Conservation (phyloP, 495 filamentous ascomycete genomes). For the Talaromyces borbonicus region DNA sequence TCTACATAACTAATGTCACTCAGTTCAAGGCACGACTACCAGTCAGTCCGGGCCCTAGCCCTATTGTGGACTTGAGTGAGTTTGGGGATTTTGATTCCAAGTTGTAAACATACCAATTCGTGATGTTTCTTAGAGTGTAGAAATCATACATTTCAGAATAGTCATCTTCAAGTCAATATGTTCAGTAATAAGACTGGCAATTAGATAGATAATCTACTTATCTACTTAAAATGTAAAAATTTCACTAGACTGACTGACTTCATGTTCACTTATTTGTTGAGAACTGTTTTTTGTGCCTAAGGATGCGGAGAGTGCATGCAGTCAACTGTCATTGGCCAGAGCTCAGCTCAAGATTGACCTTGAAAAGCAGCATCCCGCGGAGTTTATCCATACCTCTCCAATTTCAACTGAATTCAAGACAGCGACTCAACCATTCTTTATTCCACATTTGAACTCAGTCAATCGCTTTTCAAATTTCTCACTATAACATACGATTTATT, state of each 20-base stretch:
- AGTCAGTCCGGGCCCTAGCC: conserved; percentile 57
- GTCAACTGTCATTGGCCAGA: not conserved
- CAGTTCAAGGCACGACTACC: conserved; percentile 64
- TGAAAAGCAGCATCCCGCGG: conserved; percentile 2
- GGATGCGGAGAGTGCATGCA: too few relatives aligned
- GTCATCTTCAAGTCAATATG: too few relatives aligned
- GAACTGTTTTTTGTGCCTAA: too few relatives aligned
- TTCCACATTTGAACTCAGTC: too few relatives aligned
- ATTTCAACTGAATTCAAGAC: not conserved
- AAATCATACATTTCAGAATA: conserved; percentile 5
- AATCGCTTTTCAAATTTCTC: too few relatives aligned
- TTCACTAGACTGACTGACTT: too few relatives aligned
- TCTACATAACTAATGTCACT: conserved; percentile 60
- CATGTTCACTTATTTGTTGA: too few relatives aligned
- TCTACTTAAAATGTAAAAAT: too few relatives aligned
- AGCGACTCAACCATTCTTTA: not conserved
- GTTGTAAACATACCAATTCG: conserved; percentile 35
- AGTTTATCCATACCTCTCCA: conserved; percentile 3
- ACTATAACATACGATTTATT: too few relatives aligned
- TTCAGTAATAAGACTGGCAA: too few relatives aligned
- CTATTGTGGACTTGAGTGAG: conserved; percentile 65
- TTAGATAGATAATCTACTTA: too few relatives aligned
- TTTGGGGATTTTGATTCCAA: conserved; percentile 77
- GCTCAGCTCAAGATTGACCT: not conserved
- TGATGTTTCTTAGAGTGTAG: conserved; percentile 6